These are phyloP conservation scores for Eimeria necatrix DNA, from an alignment of 169 alveolate genomes.

Conservation along the genomic window DNA sequence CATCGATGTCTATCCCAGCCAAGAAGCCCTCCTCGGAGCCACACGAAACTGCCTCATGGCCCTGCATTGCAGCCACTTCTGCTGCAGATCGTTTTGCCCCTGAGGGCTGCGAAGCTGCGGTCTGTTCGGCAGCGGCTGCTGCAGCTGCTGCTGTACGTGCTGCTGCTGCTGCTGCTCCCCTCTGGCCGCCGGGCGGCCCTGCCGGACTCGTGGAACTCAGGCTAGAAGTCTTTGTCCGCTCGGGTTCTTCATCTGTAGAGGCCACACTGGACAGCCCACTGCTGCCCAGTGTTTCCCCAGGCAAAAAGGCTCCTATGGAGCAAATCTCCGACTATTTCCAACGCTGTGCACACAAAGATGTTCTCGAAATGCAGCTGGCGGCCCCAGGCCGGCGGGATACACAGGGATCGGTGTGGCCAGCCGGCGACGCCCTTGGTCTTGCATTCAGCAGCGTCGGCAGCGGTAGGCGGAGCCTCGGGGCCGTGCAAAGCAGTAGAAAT, in stretches of 20 bases:
- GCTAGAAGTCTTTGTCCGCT: too few species aligned
- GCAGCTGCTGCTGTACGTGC: conserved; percentile 22
- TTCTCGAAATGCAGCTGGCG: too few species aligned
- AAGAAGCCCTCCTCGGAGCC: background rate
- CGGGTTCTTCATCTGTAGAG: too few species aligned
- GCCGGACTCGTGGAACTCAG: too few species aligned
- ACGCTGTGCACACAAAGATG: too few species aligned
- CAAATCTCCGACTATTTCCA: too few species aligned
- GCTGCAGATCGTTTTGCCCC: background rate
- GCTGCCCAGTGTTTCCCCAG: too few species aligned
- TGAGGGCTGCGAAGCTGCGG: background rate
- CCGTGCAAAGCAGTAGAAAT: background rate
- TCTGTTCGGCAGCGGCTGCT: conserved; percentile 14
- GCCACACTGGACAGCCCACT: too few species aligned
- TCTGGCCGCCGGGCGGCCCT: too few species aligned
- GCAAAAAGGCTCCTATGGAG: too few species aligned
- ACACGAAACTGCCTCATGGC: background rate
- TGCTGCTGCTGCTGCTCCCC: background rate
- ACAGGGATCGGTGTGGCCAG: too few species aligned
- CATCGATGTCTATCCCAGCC: conserved; percentile 24
- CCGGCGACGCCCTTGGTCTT: background rate
- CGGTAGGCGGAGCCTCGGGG: background rate
- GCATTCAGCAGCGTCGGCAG: background rate
- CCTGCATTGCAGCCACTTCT: background rate
- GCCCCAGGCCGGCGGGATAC: too few species aligned